phyloP scores from a whole-genome alignment of 257 asterid species.

The Linaria vulgaris region DNA sequence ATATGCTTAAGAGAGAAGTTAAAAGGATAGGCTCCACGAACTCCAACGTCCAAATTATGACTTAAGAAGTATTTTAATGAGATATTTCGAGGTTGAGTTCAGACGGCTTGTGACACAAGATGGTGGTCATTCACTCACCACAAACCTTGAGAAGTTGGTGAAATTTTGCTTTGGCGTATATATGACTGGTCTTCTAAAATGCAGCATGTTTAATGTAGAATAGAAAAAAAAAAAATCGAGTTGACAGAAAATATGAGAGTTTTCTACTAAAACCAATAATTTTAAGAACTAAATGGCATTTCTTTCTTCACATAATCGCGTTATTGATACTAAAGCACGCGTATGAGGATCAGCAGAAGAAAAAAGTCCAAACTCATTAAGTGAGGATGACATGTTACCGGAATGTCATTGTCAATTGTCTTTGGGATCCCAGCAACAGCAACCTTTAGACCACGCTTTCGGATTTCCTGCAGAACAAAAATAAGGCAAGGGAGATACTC shows the following conservation, averaged over 20 bases:
- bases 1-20: slow-evolving; percentile 1
- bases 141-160: neutral
- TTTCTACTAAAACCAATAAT: neutral
- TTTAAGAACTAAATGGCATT: slow-evolving; percentile 18
- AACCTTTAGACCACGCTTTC: slow-evolving; percentile 80
- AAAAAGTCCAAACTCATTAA: slow-evolving; percentile 10
- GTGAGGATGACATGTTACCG: slow-evolving; percentile 54
- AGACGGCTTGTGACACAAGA: slow-evolving; percentile 6
- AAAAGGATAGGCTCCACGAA: slow-evolving; percentile 10
- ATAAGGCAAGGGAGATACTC: slow-evolving; percentile 15
- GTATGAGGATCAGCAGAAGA: neutral
- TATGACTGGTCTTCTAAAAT: slow-evolving; percentile 19
- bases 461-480: slow-evolving; percentile 62
- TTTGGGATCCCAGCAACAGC: slow-evolving; percentile 89
- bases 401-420: slow-evolving; percentile 91
- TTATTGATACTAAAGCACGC: slow-evolving; percentile 15
- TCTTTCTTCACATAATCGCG: slow-evolving; percentile 14
- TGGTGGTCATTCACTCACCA: slow-evolving; percentile 25
- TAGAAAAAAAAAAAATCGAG: no score
- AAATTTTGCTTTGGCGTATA: neutral
- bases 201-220: slow-evolving; percentile 5
- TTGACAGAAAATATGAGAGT: slow-evolving; percentile 1
- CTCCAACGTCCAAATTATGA: slow-evolving; percentile 12
- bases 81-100: slow-evolving; percentile 16
- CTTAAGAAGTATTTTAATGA: neutral